These are phyloP conservation scores for Rasamsonia emersonii DNA, from an alignment of 2,329 filamentous ascomycete species.

Conservation along the genomic window DNA sequence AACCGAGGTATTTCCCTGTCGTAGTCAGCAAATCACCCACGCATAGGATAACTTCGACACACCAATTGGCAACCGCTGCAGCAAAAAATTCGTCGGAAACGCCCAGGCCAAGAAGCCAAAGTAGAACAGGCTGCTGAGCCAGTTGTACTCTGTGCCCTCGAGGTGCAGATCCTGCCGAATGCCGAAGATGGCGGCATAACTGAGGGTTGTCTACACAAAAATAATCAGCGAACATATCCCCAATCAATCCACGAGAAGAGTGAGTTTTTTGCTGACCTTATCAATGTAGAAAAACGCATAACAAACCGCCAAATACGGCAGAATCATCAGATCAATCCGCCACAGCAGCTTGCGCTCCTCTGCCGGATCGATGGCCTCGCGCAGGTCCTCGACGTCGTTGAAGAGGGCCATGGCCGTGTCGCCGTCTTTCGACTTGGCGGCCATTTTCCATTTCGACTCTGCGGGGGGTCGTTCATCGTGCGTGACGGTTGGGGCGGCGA, in stretches of 20 bases:
- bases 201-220: slow-evolving; percentile 43
- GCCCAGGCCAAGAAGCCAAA: slow-evolving; percentile 49
- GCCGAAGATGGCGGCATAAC: slow-evolving; percentile 58
- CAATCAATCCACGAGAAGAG: background rate
- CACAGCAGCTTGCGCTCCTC: slow-evolving; percentile 42
- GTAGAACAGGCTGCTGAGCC: slow-evolving; percentile 49
- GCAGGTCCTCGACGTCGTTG: slow-evolving; percentile 38
- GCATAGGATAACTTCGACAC: slow-evolving; percentile 10
- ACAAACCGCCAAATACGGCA: slow-evolving; percentile 48
- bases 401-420: slow-evolving; percentile 47
- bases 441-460: slow-evolving; percentile 19
- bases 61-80: slow-evolving; percentile 45
- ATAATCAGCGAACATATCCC: background rate
- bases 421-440: slow-evolving; percentile 26
- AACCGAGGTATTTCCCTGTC: slow-evolving; percentile 44
- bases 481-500: slow-evolving; percentile 11
- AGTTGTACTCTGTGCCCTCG: slow-evolving; percentile 50
- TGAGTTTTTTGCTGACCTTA: slow-evolving; percentile 18
- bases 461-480: slow-evolving; percentile 21
- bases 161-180: slow-evolving; percentile 51
- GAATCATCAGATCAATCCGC: slow-evolving; percentile 52
- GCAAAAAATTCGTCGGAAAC: slow-evolving; percentile 46
- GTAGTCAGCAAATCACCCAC: background rate
- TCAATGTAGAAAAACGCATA: slow-evolving; percentile 48
- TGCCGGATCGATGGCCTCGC: slow-evolving; percentile 37